Evolutionary conservation across 306 rosid species (phyloP), one percentile per base, ranked within the genome.

Genomic region (Arachis stenosperma): DNA sequence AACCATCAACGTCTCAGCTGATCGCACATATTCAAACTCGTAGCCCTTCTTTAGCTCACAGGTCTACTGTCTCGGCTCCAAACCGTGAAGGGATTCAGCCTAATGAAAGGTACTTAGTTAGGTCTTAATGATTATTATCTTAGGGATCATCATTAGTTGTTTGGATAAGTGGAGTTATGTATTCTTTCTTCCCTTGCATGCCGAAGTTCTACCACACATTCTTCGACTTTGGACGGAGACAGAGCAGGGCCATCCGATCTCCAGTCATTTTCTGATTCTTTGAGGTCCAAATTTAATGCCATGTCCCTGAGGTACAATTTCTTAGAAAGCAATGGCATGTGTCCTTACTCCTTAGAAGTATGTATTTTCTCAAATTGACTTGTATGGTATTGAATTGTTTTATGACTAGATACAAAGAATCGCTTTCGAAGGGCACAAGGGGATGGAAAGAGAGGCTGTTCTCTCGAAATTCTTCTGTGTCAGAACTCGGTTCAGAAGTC

Each of bases 371-470:
- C 41, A 9, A 27, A 40, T 64, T 8, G 5, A 14, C 79, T 43
- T 29, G 42, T 61, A 64, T 70, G 75, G 42, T 22, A 3, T 78
- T 54, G 41, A 41, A 41, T 73, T n/a, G 22, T 76, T 22, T 41
- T 77, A 61, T 77, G 56, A 56, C 29, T 13, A 42, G 97, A 84
- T 92, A 92, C 84, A 89, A 88, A 78, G 97, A 89, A 62, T 84
- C 93, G 1, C 50, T 92, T 71, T 86, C 96, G 36, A 92, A 86
- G 88, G 86, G 91, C 71, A 85, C 96, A 1, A 84, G 90, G 81
- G 96, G 90, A 67, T 89, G 96, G 93, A 89, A 88, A 80, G 96
- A 92, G 78, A 84, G 85, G 87, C 80, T 92, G 76, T 89, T 92
- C 83, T 88, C 93, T 68, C 90, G 89, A 37, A 80, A 50, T 71